Conservation (phyloP, 257 asterid genomes). For the Anisodus acutangulus region DNA sequence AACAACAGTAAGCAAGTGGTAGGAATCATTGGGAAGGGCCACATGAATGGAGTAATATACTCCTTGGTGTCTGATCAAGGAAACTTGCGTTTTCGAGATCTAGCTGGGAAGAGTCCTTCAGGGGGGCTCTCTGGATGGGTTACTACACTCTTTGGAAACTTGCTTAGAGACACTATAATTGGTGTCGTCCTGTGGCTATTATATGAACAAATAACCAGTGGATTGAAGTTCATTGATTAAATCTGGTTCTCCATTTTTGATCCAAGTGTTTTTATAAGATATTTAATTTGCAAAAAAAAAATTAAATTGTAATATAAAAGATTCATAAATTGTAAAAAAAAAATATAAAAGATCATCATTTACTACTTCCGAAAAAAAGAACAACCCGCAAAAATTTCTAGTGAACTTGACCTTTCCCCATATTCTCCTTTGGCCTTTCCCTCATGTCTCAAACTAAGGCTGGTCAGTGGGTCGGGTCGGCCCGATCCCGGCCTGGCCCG, state of each 20-base stretch:
- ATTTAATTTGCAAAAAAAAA: too few relatives aligned
- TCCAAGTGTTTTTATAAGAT: too few relatives aligned
- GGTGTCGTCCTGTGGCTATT: slow-evolving; percentile 66
- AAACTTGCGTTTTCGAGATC: slow-evolving; percentile 75
- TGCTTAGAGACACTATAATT: slow-evolving; percentile 74
- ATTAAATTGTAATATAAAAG: too few relatives aligned
- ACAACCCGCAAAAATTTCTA: too few relatives aligned
- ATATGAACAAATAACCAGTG: slow-evolving; percentile 57
- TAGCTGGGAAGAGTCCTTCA: slow-evolving; percentile 59
- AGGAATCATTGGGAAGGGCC: slow-evolving; percentile 90
- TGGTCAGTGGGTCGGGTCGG: too few relatives aligned
- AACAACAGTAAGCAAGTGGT: slow-evolving; percentile 70
- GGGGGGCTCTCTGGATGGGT: slow-evolving; percentile 50
- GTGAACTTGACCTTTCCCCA: too few relatives aligned
- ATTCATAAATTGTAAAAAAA: too few relatives aligned
- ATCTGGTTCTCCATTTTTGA: neutral
- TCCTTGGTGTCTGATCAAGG: slow-evolving; percentile 80
- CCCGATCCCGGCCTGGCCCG: too few relatives aligned
- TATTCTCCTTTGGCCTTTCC: too few relatives aligned
- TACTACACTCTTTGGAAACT: slow-evolving; percentile 49
- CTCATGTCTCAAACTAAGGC: too few relatives aligned
- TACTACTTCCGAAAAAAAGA: too few relatives aligned
- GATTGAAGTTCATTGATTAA: slow-evolving; percentile 23
- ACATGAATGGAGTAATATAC: slow-evolving; percentile 87
- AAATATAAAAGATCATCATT: too few relatives aligned